Percentiles rank a stretch among this genome's conserved stretches.
These are phyloP conservation scores for Leccinum pellstonianum DNA, from an alignment of 768 basidiomycete species.

Conservation along the genomic window DNA sequence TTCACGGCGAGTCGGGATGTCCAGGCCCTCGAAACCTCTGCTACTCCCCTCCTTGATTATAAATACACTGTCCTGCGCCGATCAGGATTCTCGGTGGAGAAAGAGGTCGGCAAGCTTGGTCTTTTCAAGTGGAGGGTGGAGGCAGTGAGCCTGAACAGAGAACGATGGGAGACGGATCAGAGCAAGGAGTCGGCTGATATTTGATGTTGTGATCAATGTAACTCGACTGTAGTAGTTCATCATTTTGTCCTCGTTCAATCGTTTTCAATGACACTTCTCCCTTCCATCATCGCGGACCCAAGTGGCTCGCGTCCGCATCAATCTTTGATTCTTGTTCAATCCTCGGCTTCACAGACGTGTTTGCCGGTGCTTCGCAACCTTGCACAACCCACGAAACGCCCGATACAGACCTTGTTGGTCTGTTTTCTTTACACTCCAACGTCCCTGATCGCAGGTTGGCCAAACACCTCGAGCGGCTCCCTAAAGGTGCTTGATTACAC, in stretches of 20 bases:
- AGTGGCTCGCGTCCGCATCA: constrained; percentile 30
- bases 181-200: constrained; percentile 9
- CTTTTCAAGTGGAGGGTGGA: constrained; percentile 57
- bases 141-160: constrained; percentile 42
- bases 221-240: neutral
- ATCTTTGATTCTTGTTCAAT: constrained; percentile 56
- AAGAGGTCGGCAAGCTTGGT: constrained; percentile 47
- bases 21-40: constrained; percentile 43
- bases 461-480: constrained; percentile 17
- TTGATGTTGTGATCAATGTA: constrained; percentile 6
- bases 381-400: constrained; percentile 29
- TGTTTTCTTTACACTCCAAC: constrained; percentile 58
- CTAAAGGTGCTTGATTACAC: constrained; percentile 51
- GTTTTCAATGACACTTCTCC: constrained; percentile 27
- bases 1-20: constrained; percentile 47
- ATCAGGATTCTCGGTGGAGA: constrained; percentile 49
- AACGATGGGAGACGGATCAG: constrained; percentile 42
- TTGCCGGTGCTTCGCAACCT: constrained; percentile 54
- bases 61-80: constrained; percentile 43
- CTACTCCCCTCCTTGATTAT: constrained; percentile 54
- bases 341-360: constrained; percentile 56
- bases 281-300: constrained; percentile 29
- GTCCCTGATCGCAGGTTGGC: constrained; percentile 36
- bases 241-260: neutral
- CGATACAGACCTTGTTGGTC: constrained; percentile 44